Evolutionary conservation across 345 rosid species (phyloP).

Genomic region (Citrus cavaleriei): DNA sequence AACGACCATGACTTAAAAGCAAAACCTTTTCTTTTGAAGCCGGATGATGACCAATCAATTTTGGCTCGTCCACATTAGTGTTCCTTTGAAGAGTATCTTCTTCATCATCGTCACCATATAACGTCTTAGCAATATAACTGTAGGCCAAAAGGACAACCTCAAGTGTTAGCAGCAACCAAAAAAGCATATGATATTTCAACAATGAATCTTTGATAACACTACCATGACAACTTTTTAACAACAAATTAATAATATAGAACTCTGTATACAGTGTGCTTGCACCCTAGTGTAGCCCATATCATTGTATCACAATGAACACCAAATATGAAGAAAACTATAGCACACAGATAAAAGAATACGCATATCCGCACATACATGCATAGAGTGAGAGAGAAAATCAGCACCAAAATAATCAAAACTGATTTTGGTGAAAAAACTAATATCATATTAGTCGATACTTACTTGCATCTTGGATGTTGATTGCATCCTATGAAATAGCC

Average conservation of each 20-base stretch:
- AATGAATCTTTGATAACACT: neutral
- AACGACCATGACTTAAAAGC: constrained; percentile 9
- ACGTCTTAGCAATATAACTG: constrained; percentile 88
- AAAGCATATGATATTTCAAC: neutral
- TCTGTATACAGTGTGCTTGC: neutral
- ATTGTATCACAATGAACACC: too few relatives aligned
- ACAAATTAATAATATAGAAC: too few relatives aligned
- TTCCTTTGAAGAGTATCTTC: constrained; percentile 48
- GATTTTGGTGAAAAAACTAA: neutral
- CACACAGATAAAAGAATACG: too few relatives aligned
- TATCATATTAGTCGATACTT: constrained; percentile 34
- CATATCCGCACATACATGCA: neutral
- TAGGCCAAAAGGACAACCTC: neutral
- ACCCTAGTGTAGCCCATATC: neutral
- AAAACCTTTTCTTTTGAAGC: constrained; percentile 82
- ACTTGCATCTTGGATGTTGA: constrained; percentile 94
- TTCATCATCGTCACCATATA: constrained; percentile 69
- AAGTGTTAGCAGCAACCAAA: constrained; percentile 5
- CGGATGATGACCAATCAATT: constrained; percentile 76
- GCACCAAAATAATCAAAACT: constrained; percentile 16
- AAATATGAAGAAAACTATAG: too few relatives aligned
- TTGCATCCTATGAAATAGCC: constrained; percentile 95
- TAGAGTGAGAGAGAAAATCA: neutral
- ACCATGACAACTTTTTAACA: neutral
- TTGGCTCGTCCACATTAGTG: constrained; percentile 67